These are phyloP conservation scores for Pyrus hybrid DNA, from an alignment of 331 rosid species.

Conservation along the genomic window DNA sequence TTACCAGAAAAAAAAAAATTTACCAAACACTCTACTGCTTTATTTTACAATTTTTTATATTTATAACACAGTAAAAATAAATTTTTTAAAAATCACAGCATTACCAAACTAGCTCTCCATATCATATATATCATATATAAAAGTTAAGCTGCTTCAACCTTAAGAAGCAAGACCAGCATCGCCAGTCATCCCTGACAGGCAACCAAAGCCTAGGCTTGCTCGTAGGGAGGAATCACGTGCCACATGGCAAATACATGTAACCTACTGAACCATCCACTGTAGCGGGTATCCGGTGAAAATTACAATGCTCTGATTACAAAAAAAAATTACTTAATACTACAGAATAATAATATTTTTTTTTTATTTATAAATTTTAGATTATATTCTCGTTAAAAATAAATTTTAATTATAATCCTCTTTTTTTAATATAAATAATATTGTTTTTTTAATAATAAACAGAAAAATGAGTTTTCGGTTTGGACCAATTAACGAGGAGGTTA, in stretches of 20 bases:
- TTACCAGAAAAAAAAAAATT: too few relatives aligned
- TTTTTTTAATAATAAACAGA: too few relatives aligned
- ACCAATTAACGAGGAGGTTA: slow-evolving; percentile 11
- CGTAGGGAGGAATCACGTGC: slow-evolving; percentile 17
- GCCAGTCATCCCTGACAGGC: background rate
- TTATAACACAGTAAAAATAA: too few relatives aligned
- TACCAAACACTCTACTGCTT: too few relatives aligned
- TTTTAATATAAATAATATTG: too few relatives aligned
- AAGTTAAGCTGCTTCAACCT: background rate
- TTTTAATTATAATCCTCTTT: accelerated
- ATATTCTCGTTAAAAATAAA: accelerated
- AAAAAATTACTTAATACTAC: background rate
- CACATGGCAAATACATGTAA: slow-evolving; percentile 10
- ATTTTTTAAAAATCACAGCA: too few relatives aligned
- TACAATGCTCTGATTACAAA: background rate
- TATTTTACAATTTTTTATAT: too few relatives aligned
- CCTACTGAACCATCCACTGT: background rate
- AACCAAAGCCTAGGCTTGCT: slow-evolving; percentile 3
- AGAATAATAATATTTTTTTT: accelerated
- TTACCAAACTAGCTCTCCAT: too few relatives aligned
- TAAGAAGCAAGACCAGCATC: background rate
- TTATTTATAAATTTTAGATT: too few relatives aligned
- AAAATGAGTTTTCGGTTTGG: background rate
- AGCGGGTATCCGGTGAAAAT: background rate
- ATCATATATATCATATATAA: too few relatives aligned